phyloP scores from a whole-genome alignment of 2,329 filamentous ascomycete genomes.

The Phyllachora maydis region DNA sequence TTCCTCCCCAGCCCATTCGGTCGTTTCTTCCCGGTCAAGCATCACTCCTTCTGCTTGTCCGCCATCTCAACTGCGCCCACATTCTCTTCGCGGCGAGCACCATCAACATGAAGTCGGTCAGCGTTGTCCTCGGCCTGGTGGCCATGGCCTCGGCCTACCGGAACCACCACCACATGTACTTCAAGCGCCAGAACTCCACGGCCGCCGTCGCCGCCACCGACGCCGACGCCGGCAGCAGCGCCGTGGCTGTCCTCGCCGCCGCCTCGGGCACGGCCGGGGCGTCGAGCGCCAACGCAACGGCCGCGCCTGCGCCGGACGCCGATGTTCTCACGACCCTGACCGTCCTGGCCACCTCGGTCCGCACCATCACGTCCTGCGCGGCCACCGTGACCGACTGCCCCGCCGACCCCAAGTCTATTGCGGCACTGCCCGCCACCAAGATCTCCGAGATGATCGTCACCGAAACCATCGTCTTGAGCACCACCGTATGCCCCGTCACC shows the following conservation, averaged over 20 bases:
- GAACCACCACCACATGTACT: constrained; percentile 12
- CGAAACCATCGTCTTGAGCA: constrained; percentile 15
- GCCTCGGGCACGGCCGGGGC: too few species aligned
- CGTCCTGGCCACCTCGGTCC: constrained; percentile 12
- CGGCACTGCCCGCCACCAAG: constrained; percentile 10
- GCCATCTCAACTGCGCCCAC: constrained; percentile 8
- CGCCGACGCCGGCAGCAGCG: constrained; percentile 1
- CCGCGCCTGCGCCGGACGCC: constrained; percentile 2
- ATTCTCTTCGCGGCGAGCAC: constrained; percentile 10
- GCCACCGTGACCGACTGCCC: constrained; percentile 19
- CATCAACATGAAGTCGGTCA: constrained; percentile 25
- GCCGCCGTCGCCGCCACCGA: constrained; percentile 1
- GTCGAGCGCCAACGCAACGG: constrained; percentile 4
- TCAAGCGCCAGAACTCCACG: constrained; percentile 9
- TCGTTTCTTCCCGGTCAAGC: constrained; percentile 5
- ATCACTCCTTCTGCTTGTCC: constrained; percentile 11
- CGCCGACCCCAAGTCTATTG: constrained; percentile 9
- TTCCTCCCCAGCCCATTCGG: constrained; percentile 4
- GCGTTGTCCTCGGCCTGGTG: constrained; percentile 21
- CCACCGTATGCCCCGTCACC: constrained; percentile 19
- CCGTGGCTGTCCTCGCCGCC: too few species aligned
- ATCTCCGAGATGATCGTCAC: constrained; percentile 15
- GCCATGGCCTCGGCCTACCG: constrained; percentile 20
- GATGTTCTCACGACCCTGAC: constrained; percentile 18
- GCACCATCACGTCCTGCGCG: constrained; percentile 16